phyloP scores from a whole-genome alignment of 306 rosid genomes.

The barrel medic (Medicago truncatula) region DNA sequence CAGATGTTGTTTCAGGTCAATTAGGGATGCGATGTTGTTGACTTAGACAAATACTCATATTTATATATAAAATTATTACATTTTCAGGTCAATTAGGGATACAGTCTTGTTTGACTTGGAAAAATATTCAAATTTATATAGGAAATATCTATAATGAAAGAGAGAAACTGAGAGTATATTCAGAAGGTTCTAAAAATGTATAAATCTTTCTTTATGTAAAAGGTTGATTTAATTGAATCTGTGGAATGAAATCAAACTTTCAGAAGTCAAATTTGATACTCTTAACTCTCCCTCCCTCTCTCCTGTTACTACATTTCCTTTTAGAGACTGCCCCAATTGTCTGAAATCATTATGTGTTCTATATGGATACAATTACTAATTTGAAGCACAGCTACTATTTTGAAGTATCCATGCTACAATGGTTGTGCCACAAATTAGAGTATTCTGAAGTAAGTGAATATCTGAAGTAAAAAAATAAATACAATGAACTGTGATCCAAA shows the following conservation, averaged over 20 bases:
- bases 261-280: not conserved
- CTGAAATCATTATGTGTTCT: not conserved
- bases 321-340: not conserved
- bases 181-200: not conserved
- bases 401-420: not conserved
- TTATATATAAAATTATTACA: no score
- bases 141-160: not conserved
- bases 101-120: constrained; percentile 13
- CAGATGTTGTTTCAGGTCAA: not conserved
- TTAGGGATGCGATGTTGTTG: not conserved
- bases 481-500: not conserved
- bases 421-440: not conserved
- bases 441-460: constrained; percentile 7
- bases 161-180: not conserved
- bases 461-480: not conserved
- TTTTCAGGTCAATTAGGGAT: no score
- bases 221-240: not conserved
- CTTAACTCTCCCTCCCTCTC: not conserved
- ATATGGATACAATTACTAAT: not conserved
- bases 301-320: not conserved
- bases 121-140: constrained; percentile 1
- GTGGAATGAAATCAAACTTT: not conserved
- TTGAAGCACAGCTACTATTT: not conserved
- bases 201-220: not conserved
- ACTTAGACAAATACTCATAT: no score